These are phyloP conservation scores for Vanderwaltozyma verrucispora DNA, from an alignment of 805 yeast genomes.

Conservation along the genomic window DNA sequence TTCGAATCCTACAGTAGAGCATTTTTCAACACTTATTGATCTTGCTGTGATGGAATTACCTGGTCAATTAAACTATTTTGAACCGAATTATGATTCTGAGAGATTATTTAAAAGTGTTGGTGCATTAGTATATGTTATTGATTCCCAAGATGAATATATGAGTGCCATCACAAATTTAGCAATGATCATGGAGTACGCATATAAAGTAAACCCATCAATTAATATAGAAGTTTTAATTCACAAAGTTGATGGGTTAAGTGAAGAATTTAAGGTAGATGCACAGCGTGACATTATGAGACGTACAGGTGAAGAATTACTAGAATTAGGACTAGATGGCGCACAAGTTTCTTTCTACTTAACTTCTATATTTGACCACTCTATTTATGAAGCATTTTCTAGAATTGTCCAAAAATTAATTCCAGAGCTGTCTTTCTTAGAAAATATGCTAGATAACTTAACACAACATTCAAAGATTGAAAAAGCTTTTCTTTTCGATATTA, in stretches of 20 bases:
- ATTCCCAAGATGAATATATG: conserved; percentile 89
- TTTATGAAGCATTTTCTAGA: conserved; percentile 89
- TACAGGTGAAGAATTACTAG: conserved; percentile 84
- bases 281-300: conserved; percentile 95
- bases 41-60: conserved; percentile 89
- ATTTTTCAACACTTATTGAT: conserved; percentile 73
- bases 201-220: conserved; percentile 70
- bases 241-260: conserved; percentile 90
- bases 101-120: conserved; percentile 73
- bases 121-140: conserved; percentile 88
- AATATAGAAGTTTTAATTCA: conserved; percentile 91
- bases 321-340: conserved; percentile 82
- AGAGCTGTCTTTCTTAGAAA: conserved; percentile 80
- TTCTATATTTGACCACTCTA: conserved; percentile 89
- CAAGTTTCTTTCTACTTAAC: conserved; percentile 87
- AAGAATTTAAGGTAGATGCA: conserved; percentile 88
- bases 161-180: conserved; percentile 84
- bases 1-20: conserved; percentile 77
- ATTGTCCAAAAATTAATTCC: conserved; percentile 86
- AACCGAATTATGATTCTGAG: conserved; percentile 72
- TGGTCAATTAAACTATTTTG: conserved; percentile 84
- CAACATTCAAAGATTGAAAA: conserved; percentile 87
- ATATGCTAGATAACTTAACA: conserved; percentile 77
- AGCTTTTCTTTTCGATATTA: conserved; percentile 83
- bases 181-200: conserved; percentile 79